phyloP scores from a whole-genome alignment of 805 yeast species.

The Yarrowia sp. region DNA sequence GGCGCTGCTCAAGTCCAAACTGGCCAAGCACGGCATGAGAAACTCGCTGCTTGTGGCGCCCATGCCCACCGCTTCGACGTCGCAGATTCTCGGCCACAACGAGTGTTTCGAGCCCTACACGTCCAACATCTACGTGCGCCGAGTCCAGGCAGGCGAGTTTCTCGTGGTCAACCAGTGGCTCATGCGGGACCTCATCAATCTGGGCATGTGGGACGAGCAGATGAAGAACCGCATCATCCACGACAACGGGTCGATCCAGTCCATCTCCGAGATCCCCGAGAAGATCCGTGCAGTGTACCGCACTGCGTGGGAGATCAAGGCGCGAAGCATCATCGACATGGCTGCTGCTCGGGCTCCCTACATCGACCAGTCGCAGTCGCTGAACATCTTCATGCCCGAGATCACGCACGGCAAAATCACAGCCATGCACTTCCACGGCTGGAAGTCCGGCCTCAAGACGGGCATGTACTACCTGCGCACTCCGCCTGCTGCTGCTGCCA shows the following conservation, averaged over 20 bases:
- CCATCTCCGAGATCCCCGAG: constrained; percentile 64
- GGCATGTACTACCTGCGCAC: constrained; percentile 97
- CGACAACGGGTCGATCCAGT: constrained; percentile 81
- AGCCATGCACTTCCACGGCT: constrained; percentile 95
- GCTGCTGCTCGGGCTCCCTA: constrained; percentile 71
- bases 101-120: constrained; percentile 95
- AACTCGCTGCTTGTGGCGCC: constrained; percentile 87
- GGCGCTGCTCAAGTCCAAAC: constrained; percentile 58
- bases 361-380: constrained; percentile 85
- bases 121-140: constrained; percentile 80
- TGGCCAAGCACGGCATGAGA: constrained; percentile 63
- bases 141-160: constrained; percentile 88
- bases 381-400: constrained; percentile 78
- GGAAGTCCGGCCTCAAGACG: constrained; percentile 95
- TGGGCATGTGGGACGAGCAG: constrained; percentile 74
- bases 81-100: constrained; percentile 86
- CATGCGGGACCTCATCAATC: constrained; percentile 68
- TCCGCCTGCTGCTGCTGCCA: constrained; percentile 93
- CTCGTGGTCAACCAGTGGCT: constrained; percentile 84
- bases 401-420: constrained; percentile 94
- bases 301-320: constrained; percentile 94
- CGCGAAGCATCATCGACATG: constrained; percentile 74
- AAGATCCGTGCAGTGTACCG: constrained; percentile 68
- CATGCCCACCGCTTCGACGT: constrained; percentile 97
- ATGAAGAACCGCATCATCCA: constrained; percentile 71